Evolutionary conservation across 108 stramenopile genomes (phyloP).

Genomic region (Skeletonema marinoi): DNA sequence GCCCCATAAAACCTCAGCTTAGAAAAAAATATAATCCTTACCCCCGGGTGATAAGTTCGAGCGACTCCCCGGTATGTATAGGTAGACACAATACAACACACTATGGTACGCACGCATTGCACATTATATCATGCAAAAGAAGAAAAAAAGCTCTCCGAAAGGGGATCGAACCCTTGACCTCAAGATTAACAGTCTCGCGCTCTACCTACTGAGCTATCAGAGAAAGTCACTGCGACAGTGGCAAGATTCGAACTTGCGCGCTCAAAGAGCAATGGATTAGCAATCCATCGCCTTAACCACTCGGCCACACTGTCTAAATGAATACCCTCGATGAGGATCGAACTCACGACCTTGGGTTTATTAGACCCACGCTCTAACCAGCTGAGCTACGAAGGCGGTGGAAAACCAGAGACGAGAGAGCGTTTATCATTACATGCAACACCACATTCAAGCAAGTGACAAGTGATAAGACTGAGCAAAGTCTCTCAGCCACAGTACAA

Average conservation of each 20-base stretch:
- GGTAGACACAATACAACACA: no score
- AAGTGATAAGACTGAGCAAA: no score
- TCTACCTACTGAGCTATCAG: conserved; percentile 63
- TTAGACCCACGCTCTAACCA: conserved; percentile 65
- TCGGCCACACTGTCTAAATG: conserved; percentile 75
- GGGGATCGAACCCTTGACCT: conserved; percentile 58
- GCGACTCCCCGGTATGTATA: no score
- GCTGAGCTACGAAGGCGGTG: no score
- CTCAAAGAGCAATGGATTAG: conserved; percentile 90
- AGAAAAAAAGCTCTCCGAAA: conserved; percentile 28
- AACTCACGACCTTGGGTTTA: conserved; percentile 73
- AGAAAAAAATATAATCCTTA: no score
- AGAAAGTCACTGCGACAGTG: conserved; percentile 40
- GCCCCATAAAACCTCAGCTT: no score
- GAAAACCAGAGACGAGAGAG: no score
- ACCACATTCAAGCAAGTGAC: no score
- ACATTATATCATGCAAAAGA: neutral
- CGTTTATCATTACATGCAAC: no score
- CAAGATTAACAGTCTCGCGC: conserved; percentile 68
- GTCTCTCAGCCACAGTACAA: no score
- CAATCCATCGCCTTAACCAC: conserved; percentile 94
- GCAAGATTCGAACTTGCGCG: conserved; percentile 78
- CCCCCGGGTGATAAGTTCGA: no score
- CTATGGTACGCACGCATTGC: no score
- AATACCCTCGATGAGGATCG: conserved; percentile 56